Evolutionary conservation across 495 filamentous ascomycete species (phyloP).

Genomic region (Aspergillus nanangensis): DNA sequence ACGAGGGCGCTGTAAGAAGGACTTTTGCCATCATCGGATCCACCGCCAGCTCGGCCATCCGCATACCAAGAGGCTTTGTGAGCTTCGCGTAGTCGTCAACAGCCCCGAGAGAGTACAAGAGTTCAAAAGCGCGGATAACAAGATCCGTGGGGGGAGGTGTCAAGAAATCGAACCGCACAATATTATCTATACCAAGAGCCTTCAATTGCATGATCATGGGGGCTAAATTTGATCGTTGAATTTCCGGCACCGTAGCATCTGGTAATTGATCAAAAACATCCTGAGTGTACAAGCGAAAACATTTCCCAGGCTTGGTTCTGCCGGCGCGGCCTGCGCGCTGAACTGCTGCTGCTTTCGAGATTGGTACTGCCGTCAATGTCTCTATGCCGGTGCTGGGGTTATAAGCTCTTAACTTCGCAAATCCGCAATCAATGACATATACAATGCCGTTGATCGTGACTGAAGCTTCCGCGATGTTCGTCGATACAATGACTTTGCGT

Average conservation of each 20-base stretch:
- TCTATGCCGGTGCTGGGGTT: slow-evolving; percentile 88
- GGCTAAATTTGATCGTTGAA: slow-evolving; percentile 89
- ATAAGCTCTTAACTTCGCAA: slow-evolving; percentile 86
- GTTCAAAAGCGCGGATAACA: slow-evolving; percentile 80
- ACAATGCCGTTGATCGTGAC: slow-evolving; percentile 92
- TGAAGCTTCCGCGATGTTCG: slow-evolving; percentile 94
- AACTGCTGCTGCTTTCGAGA: slow-evolving; percentile 89
- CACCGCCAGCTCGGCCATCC: slow-evolving; percentile 93
- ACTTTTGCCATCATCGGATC: slow-evolving; percentile 97
- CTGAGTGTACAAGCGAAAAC: slow-evolving; percentile 90
- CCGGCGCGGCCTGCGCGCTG: slow-evolving; percentile 92
- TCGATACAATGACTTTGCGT: slow-evolving; percentile 88
- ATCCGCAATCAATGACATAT: slow-evolving; percentile 90
- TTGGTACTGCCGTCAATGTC: slow-evolving; percentile 76
- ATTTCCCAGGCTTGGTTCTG: slow-evolving; percentile 89
- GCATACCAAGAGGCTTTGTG: slow-evolving; percentile 76
- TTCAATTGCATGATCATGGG: slow-evolving; percentile 91
- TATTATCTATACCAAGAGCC: slow-evolving; percentile 93
- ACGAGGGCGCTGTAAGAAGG: slow-evolving; percentile 69
- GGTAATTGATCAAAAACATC: slow-evolving; percentile 62
- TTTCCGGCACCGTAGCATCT: slow-evolving; percentile 79
- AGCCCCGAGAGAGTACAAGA: slow-evolving; percentile 85
- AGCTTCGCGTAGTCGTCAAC: slow-evolving; percentile 89
- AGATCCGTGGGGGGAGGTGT: slow-evolving; percentile 86
- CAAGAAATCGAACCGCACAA: slow-evolving; percentile 84